Conservation (phyloP, 1,139 yeast genomes). For the Meyerozyma sp. region DNA sequence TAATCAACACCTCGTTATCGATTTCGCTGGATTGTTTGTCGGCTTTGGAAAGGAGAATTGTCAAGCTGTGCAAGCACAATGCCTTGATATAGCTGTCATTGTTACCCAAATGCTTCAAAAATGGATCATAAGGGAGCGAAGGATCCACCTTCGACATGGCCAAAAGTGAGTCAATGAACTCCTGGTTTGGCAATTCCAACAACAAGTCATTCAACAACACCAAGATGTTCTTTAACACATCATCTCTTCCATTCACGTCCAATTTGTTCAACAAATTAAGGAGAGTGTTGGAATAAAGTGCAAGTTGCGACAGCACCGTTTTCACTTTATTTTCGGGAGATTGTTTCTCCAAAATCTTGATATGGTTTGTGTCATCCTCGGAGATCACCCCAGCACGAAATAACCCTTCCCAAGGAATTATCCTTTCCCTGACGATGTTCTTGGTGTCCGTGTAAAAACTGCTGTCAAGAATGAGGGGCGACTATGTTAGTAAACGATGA, state of each 20-base stretch:
- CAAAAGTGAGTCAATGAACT: slow-evolving; percentile 41
- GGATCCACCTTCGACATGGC: slow-evolving; percentile 40
- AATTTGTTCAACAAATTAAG: slow-evolving; percentile 51
- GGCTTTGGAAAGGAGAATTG: slow-evolving; percentile 30
- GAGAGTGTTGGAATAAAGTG: slow-evolving; percentile 52
- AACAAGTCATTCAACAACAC: slow-evolving; percentile 64
- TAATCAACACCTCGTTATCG: slow-evolving; percentile 33
- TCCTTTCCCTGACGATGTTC: slow-evolving; percentile 69
- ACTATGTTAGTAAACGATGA: slow-evolving; percentile 10
- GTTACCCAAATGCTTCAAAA: slow-evolving; percentile 46
- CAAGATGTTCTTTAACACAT: slow-evolving; percentile 68
- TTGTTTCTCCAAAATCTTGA: slow-evolving; percentile 62
- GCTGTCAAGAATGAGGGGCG: slow-evolving; percentile 47
- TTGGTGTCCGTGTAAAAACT: slow-evolving; percentile 70
- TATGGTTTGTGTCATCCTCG: slow-evolving; percentile 58
- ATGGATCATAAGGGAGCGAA: slow-evolving; percentile 53
- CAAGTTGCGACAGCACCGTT: slow-evolving; percentile 40
- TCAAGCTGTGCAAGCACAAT: slow-evolving; percentile 41
- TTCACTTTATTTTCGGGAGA: slow-evolving; percentile 31
- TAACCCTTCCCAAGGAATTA: slow-evolving; percentile 91
- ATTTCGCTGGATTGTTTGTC: slow-evolving; percentile 10
- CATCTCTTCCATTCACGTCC: slow-evolving; percentile 48
- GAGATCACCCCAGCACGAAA: slow-evolving; percentile 68
- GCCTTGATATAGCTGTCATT: slow-evolving; percentile 43
- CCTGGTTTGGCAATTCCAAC: slow-evolving; percentile 35